Base-by-base conservation (phyloP, 495 filamentous ascomycete species). In the Hypomontagnella submonticulosa region DNA sequence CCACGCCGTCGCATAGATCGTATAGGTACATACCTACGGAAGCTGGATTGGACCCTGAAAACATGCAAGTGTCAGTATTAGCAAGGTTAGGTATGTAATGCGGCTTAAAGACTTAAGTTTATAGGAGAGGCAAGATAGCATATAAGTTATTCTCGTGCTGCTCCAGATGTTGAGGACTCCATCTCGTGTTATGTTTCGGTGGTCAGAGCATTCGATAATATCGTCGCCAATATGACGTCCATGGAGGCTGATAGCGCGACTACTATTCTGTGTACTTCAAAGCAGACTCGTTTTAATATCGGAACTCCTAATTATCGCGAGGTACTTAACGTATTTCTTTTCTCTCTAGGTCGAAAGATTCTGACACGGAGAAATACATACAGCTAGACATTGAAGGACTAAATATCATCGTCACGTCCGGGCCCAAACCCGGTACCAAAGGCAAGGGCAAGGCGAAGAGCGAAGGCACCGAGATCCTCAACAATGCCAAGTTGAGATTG, bases 341-440 rank as follows among this genome's bases (percentile, higher is more conserved):
- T 16, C 40, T 60, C 11, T 42, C 15, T 47, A 30, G 12, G 3
- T 4, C 19, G 12, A 36, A 4, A 19, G 8, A 19, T 50, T 52
- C 48, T 53, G 20, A 60, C 51, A 3, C 6, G 23, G 23, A 48
- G 44, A 57, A n/a, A 15, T 47, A 23, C 10, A 15, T 15, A 0
- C 46, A 91, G 88, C 77, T 92, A 34, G 88, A 90, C 70, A 84
- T 92, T 34, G 83, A 88, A 49, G 87, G 86, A 12, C 77, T 92
- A 40, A 84, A 80, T 46, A 89, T 92, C 55, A 81, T 82, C 10
- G 83, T 89, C 47, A 80, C 80, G 0, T 83, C 84, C 1, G 77
- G 75, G 19, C n/a, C 53, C 11, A 55, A 58, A 18, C 43, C 69
- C 19, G 43, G 70, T 10, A 61, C 58, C 8, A 73, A 75, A 34